A percentile compares a stretch with the other conserved stretches of the same genome.
phyloP scores from a whole-genome alignment of 2,329 filamentous ascomycete species.

The Diaporthe citri region DNA sequence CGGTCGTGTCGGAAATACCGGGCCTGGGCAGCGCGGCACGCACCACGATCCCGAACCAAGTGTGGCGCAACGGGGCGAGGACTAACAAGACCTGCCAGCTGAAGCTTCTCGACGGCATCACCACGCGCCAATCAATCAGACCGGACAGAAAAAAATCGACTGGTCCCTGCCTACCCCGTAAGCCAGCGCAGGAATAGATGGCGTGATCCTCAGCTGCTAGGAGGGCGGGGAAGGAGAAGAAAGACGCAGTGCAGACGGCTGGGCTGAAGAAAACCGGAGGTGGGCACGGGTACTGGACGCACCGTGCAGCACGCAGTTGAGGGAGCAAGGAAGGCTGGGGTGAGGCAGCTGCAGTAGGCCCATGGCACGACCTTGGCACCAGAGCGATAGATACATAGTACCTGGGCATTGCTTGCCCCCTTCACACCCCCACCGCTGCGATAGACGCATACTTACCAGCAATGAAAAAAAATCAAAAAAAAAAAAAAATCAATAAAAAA shows the following conservation, averaged over 20 bases:
- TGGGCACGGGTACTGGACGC: neutral
- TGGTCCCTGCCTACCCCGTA: neutral
- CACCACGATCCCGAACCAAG: slow-evolving; percentile 3
- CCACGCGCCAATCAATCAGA: neutral
- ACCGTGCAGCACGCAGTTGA: neutral
- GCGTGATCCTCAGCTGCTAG: neutral
- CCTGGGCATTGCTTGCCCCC: neutral
- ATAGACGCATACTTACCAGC: neutral
- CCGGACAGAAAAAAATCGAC: neutral
- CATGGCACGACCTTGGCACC: neutral
- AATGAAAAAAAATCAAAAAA: no score
- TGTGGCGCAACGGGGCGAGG: slow-evolving; percentile 6
- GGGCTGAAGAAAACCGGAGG: neutral
- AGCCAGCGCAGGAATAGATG: slow-evolving; percentile 2
- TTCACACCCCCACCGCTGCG: neutral
- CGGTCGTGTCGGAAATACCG: slow-evolving; percentile 4
- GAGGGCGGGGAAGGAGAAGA: neutral
- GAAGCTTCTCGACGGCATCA: neutral
- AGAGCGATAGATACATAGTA: neutral
- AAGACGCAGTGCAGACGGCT: neutral
- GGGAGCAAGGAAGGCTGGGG: neutral
- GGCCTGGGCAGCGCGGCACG: slow-evolving; percentile 15
- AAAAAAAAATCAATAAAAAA: no score
- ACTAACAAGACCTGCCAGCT: neutral
- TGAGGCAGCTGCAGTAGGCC: neutral